Conservation (phyloP, 139 green algal species). For the Penium margaritaceum region DNA sequence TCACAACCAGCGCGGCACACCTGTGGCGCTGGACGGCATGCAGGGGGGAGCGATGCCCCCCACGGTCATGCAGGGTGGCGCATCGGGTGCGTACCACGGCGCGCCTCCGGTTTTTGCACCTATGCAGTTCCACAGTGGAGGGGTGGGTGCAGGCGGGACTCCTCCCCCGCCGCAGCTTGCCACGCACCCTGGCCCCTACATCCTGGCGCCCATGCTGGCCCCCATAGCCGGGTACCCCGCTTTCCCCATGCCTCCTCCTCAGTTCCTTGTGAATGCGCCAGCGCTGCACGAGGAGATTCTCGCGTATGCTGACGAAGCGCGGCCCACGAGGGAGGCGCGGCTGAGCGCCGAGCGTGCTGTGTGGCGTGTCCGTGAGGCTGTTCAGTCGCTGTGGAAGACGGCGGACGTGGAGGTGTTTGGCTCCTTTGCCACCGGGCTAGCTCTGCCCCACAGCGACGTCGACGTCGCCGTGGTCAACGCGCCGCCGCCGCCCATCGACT, state of each 20-base stretch:
- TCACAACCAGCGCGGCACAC: not conserved
- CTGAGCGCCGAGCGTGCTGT: slow-evolving; percentile 12
- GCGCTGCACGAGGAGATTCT: slow-evolving; percentile 30
- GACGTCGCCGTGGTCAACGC: slow-evolving; percentile 36
- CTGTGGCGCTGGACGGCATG: not conserved
- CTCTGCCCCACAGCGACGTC: slow-evolving; percentile 36
- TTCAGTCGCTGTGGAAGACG: slow-evolving; percentile 10
- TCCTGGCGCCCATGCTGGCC: not conserved
- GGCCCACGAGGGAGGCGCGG: slow-evolving; percentile 22
- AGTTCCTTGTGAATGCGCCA: slow-evolving; percentile 17
- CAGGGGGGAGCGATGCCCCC: too few relatives aligned
- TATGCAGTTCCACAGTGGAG: too few relatives aligned
- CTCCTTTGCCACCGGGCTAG: slow-evolving; percentile 36
- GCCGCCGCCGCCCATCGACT: slow-evolving; percentile 8
- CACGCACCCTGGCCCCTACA: not conserved
- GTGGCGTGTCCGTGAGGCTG: not conserved
- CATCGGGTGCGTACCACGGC: too few relatives aligned
- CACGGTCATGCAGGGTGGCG: too few relatives aligned
- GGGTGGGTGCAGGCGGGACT: not conserved
- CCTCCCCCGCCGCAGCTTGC: not conserved
- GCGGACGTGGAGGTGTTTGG: slow-evolving; percentile 42
- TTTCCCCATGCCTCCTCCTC: slow-evolving; percentile 14
- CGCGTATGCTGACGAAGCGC: slow-evolving; percentile 9
- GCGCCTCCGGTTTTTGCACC: too few relatives aligned
- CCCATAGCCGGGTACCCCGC: slow-evolving; percentile 2